Evolutionary conservation across 2,329 filamentous ascomycete species (phyloP).

Genomic region (Hortaea werneckii): DNA sequence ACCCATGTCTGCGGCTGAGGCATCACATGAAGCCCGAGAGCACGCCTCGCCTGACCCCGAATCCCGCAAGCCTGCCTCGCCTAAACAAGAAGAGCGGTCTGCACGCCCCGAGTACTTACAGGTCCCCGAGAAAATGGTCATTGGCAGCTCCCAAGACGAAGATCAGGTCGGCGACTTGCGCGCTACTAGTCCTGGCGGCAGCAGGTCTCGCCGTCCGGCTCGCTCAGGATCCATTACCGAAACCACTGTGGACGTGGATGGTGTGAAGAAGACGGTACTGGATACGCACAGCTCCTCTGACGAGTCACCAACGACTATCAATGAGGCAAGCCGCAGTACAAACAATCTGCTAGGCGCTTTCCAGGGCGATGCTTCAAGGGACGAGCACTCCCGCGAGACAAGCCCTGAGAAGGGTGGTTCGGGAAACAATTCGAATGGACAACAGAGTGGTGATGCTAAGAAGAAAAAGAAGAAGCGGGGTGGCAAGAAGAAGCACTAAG

Average conservation of each 20-base stretch:
- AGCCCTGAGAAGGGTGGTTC: neutral
- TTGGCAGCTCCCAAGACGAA: conserved; percentile 3
- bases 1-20: conserved; percentile 12
- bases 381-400: neutral
- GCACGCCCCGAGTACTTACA: neutral
- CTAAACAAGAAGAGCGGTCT: neutral
- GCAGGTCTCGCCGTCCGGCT: conserved; percentile 33
- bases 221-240: conserved; percentile 71
- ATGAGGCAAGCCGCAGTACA: neutral
- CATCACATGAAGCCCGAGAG: conserved; percentile 14
- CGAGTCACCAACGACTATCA: neutral
- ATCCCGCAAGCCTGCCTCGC: neutral
- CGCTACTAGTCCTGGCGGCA: conserved; percentile 27
- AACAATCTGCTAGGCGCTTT: neutral
- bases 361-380: neutral
- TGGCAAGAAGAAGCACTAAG: neutral
- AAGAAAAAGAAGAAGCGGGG: conserved; percentile 5
- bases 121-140: conserved; percentile 3
- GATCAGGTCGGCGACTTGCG: conserved; percentile 14
- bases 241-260: conserved; percentile 63
- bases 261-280: conserved; percentile 65
- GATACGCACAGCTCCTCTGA: conserved; percentile 40
- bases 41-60: conserved; percentile 8
- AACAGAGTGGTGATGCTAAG: neutral
- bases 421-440: neutral